Base-by-base conservation (phyloP, 2,329 filamentous ascomycete species). In the Emergomyces orientalis region DNA sequence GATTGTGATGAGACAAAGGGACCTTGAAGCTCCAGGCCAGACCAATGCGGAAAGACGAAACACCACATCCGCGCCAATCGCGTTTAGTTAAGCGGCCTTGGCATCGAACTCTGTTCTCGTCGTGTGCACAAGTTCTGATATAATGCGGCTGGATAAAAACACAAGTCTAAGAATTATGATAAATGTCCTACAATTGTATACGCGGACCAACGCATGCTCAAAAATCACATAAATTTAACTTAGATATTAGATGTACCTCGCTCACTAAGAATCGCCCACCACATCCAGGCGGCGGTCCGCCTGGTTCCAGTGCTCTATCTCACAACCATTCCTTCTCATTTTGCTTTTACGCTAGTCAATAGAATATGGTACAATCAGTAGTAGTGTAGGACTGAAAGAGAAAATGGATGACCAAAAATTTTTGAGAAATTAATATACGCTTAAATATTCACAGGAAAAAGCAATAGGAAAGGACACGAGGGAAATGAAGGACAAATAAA, bases 381-480 rank as follows among this genome's bases (percentile, higher is more conserved):
- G 37, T 17, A 37, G 52, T 63, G 56, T 14, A 52, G 8, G 47
- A 49, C 49, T 57, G 39, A 30, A 61, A n/a, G 14, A 59, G 41
- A 8, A n/a, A 32, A 14, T 17, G 4, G n/a, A 37, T 17, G 34
- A 58, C 32, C 45, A 59, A 59, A 45, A 62, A 62, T 51, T 62
- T 62, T 32, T 57, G 14, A 39, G 4, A 59, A 32, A 62, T 52
- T 17, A 62, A 27, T 30, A 59, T 39, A 39, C 55, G 37, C 55
- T 58, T 30, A 39, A 58, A 45, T 25, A 43, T 43, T 41, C n/a
- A 43, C 37, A 30, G 14, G 52, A 45, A 49, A 59, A 54, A 6
- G n/a, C 17, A 37, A 51, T 37, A 62, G 45, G 56, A 32, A 45
- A 56, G 19, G 41, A 60, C 25, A 54, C 13, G 17, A 11, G 43